Evolutionary conservation across 768 basidiomycete species (phyloP).

Genomic region (Podaxis sp.): DNA sequence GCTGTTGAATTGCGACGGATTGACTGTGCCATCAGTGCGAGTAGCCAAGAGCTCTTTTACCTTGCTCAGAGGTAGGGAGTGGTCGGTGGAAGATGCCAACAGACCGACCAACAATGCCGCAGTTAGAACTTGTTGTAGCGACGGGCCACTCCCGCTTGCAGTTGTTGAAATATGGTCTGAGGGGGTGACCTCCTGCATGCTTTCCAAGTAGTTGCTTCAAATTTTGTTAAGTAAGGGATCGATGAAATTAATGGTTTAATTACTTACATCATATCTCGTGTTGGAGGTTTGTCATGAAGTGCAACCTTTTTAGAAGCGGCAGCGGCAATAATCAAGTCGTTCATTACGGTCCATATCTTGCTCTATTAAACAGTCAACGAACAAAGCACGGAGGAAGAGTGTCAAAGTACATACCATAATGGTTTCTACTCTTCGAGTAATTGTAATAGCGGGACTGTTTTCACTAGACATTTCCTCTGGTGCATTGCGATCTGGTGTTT

Average conservation of each 20-base stretch:
- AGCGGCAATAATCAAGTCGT: conserved; percentile 61
- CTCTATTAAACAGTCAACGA: conserved; percentile 35
- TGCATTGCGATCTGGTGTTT: conserved; percentile 18
- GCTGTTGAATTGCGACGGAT: conserved; percentile 25
- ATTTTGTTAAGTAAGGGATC: background rate
- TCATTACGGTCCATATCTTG: conserved; percentile 67
- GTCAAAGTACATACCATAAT: conserved; percentile 48
- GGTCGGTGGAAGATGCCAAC: conserved; percentile 48
- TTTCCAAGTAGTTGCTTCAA: conserved; percentile 11
- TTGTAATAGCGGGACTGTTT: conserved; percentile 36
- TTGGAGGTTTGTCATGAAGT: conserved; percentile 34
- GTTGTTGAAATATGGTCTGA: conserved; percentile 45
- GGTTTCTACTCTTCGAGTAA: conserved; percentile 63
- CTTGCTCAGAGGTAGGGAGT: conserved; percentile 58
- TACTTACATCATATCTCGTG: conserved; percentile 63
- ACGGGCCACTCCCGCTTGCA: conserved; percentile 35
- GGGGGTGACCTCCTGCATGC: conserved; percentile 35
- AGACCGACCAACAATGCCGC: conserved; percentile 64
- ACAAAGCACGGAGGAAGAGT: background rate
- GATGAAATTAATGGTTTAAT: background rate
- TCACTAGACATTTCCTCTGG: conserved; percentile 17
- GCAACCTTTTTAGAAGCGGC: conserved; percentile 13
- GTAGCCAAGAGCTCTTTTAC: conserved; percentile 55
- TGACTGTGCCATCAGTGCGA: conserved; percentile 40
- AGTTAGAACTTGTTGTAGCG: conserved; percentile 68